phyloP scores from a whole-genome alignment of 2,329 filamentous ascomycete genomes.

The Thelonectria rubi region DNA sequence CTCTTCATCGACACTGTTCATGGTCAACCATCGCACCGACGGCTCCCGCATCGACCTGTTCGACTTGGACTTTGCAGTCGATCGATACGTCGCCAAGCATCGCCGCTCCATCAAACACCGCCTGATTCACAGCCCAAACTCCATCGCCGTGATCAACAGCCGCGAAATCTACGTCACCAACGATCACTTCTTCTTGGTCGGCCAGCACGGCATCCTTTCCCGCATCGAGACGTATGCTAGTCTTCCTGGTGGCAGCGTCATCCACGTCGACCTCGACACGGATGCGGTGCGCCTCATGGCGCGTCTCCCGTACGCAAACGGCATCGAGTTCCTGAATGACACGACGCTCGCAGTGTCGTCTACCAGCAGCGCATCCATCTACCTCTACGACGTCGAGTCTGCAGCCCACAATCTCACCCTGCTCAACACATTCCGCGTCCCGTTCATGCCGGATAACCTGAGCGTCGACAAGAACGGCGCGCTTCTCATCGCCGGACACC shows the following conservation, averaged over 20 bases:
- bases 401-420: constrained; percentile 13
- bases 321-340: constrained; percentile 51
- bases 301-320: constrained; percentile 52
- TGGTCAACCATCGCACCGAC: constrained; percentile 49
- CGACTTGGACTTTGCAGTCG: constrained; percentile 48
- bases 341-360: constrained; percentile 52
- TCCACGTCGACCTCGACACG: constrained; percentile 46
- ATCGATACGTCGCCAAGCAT: constrained; percentile 38
- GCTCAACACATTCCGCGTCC: constrained; percentile 33
- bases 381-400: constrained; percentile 20
- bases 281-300: constrained; percentile 40
- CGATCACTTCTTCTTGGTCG: constrained; percentile 48
- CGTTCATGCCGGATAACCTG: constrained; percentile 55
- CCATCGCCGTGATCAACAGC: constrained; percentile 47
- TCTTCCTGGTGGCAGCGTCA: constrained; percentile 46
- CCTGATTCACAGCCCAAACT: constrained; percentile 51
- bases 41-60: constrained; percentile 52
- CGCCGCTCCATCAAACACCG: constrained; percentile 49
- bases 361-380: constrained; percentile 35
- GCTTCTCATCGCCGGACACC: constrained; percentile 54
- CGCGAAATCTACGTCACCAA: constrained; percentile 55
- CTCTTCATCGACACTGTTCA: constrained; percentile 47
- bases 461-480: constrained; percentile 39
- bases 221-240: constrained; percentile 48
- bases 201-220: constrained; percentile 38